Base-by-base conservation (phyloP, 2,329 filamentous ascomycete genomes). In the Pleomassaria siparia region DNA sequence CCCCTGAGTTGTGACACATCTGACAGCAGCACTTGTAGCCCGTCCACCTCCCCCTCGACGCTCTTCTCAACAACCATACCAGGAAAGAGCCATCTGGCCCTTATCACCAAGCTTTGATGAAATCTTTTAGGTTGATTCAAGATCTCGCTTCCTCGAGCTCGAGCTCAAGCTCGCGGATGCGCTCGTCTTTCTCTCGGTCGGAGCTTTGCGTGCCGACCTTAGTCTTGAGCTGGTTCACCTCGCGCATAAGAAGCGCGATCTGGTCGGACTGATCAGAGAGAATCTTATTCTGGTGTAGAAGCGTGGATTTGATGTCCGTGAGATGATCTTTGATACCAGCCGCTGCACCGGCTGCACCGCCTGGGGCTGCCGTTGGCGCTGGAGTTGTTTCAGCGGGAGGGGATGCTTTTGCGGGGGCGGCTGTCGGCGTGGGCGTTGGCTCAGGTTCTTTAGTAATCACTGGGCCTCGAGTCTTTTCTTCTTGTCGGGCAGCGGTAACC, bases 181-280 rank as follows among this genome's bases (percentile, higher is more conserved):
- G 65, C 60, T 73, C 70, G 44, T 72, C 69, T 59, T 72, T 70
- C 43, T 71, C 69, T 13, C 62, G 62, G 29, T 67, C 65, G 2
- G 63, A 65, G 9, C 59, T 57, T 29, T 47, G 52, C 16, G 69
- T 72, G n/a, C 81, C 82, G 49, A 91, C 79, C 70, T 84, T 87
- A 72, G 83, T 83, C 81, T 95, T 95, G 59, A 96, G 78, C 13
- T 81, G 80, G 18, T 58, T 58, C 15, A 71, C 63, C 51, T 71
- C 65, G 65, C 94, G 89, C 2, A 87, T 82, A 40, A 95, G 74
- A 22, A 79, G 76, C 41, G 79, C 79, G 59, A 95, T 90, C 69
- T 91, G 86, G 64, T 88, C 80, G 41, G 82, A 87, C 73, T 96
- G 88, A n/a, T 82, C 78, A 52, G 78, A 83, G 64, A 96, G 88